Base-by-base conservation (phyloP, 805 yeast species). In the Saccharomycopsis javanensis region DNA sequence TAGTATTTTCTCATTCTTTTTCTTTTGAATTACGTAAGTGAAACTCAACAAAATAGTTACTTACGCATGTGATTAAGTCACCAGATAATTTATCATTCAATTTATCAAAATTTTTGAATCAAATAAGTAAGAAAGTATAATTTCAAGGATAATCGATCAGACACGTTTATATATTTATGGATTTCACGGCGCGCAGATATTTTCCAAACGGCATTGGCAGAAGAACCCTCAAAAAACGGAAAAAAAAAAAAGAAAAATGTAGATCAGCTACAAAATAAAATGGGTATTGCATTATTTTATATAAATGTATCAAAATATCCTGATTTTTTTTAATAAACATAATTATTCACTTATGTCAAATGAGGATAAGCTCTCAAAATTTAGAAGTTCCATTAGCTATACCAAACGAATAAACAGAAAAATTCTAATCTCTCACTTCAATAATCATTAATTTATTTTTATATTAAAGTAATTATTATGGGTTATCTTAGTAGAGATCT, bases 401-500 rank as follows among this genome's bases (percentile, higher is more conserved):
- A 31, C 3, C 10, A 7, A 31, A 31, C 20, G 6, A 35, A n/a
- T 5, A 16, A 2, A 37, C 5, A 42, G 25, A 20, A 23, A 4
- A 13, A 7, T 23, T 20, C 13, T 38, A 42, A 15, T 20, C 23
- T 2, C 15, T 28, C n/a, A 23, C 27, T 11, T 42, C 10, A 28
- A 28, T 10, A 5, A 30, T 48, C 3, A 4, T 48, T 28, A 10
- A 10, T 16, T 28, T 5, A 28, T 48, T 27, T 25, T 11, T 15
- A 30, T 48, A 6, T 27, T 27, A 30, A 28, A 31, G 31, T 27
- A 53, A 23, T 35, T 15, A 56, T 31, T 8, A 65, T 64, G 66
- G 64, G 65, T 48, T 52, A 54, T 38, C 52, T 57, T 23, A 60
- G 77, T 13, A 76, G 85, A 70, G 85, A 81, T 64, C 61, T 81